Conservation (phyloP, 148 eudicot genomes). For the Camellia sinensis region DNA sequence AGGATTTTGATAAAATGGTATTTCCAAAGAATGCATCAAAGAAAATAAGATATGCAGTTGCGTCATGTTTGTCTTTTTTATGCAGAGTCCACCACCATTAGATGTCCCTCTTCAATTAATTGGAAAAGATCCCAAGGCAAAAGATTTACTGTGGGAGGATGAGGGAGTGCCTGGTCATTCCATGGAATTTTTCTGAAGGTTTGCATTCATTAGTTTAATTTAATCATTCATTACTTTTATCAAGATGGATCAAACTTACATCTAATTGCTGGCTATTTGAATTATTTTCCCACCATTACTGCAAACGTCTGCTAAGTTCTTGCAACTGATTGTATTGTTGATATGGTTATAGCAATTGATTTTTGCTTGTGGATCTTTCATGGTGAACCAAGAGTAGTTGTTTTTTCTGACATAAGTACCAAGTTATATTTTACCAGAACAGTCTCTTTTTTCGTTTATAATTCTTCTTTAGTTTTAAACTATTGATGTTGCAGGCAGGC, state of each 20-base stretch:
- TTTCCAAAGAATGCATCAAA: neutral
- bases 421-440: neutral
- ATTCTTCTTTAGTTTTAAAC: neutral
- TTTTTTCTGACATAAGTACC: neutral
- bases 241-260: neutral
- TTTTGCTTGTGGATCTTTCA: neutral
- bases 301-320: neutral
- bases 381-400: neutral
- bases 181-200: conserved; percentile 72
- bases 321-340: neutral
- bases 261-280: neutral
- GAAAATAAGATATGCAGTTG: neutral
- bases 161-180: conserved; percentile 70
- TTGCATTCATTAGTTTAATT: neutral
- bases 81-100: conserved; percentile 77
- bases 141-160: conserved; percentile 66
- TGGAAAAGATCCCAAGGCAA: conserved; percentile 52
- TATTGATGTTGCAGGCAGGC: conserved; percentile 7
- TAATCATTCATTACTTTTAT: neutral
- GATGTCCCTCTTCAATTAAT: conserved; percentile 74
- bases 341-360: neutral
- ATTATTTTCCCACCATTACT: neutral
- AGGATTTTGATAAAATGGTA: neutral
- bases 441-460: neutral
- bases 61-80: conserved; percentile 9